Base-by-base conservation (phyloP, 73 alveolate species). In the Paramecium bursaria region DNA sequence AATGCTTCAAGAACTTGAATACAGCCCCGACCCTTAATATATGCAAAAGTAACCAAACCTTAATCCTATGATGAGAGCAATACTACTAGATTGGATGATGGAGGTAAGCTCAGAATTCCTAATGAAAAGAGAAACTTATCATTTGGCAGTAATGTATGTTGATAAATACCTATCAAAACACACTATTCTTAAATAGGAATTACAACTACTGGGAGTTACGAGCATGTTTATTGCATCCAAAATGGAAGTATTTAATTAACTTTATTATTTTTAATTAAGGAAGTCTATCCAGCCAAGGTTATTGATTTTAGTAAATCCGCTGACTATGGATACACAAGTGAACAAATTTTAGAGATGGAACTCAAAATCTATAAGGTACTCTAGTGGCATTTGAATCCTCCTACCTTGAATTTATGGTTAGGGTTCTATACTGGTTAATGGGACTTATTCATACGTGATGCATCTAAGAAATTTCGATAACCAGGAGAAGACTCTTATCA, bases 71-170 rank as follows among this genome's bases (percentile, higher is more conserved):
- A 96, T 95, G 97, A 87, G 99, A 52, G 91, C 93, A 19, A 88
- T 96, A 44, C 88, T 96, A 48, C 50, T 96, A 26, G 99, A 96
- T 87, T 96, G 99, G 99, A 90, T 96, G 94, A 92, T 95, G 96
- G 99, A 96, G 86, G 99, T 96, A 23, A 87, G 97, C 35, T 90
- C 88, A 35, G 97, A 91, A 74, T 95, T 95, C 73, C 92, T 87
- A 5, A 88, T 96, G 61, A 86, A 86, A 57, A 75, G 98, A 49
- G 96, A 95, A 60, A 96, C 99, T 3, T 92, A 88, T 89, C 93
- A 92, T 87, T 86, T 92, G 6, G 93, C 98, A 14, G 86, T 94
- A 29, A 86, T 85, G 50, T 87, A 76, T 73, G 90, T 94, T 19
- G 99, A 96, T 88, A 74, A 95, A 86, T 85, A 92, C 67, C 86